Evolutionary conservation across 2,329 filamentous ascomycete species (phyloP), one percentile per base, ranked within the genome.

Genomic region (Pseudomassariella vexata): DNA sequence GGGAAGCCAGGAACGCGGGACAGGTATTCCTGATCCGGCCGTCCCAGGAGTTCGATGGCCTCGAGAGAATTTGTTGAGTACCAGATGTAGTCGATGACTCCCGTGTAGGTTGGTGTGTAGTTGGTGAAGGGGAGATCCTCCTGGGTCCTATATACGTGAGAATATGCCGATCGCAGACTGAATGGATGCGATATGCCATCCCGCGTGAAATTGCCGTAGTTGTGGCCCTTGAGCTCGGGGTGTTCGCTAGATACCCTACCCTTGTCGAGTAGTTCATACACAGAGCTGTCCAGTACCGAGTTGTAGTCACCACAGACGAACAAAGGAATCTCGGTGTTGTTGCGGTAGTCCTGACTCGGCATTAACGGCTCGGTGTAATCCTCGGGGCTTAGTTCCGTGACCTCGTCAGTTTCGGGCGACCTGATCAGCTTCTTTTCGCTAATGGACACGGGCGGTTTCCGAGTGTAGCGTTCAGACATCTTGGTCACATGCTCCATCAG

Each of bases 251-350:
- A 70, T 14, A 98, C 73, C 24, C 76, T 78, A 23, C 92, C 92
- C 52, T 82, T 79, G 3, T 84, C 80, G 45, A 98, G 76, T 26
- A 98, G 70, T 43, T 95, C 88, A 57, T 94, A 95, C 1, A 95
- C 89, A 25, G 87, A 88, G 32, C 88, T 95, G 34, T 85, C 81
- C 9, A 77, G 75, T 2, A 81, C 82, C 4, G 90, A 95, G 63
- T 98, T 98, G 70, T 95, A 94, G 58, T 98, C 92, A 48, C 90
- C 90, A 49, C 90, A 95, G 32, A 98, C 76, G 37, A 98, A 64
- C 22, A 96, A 67, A 2, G 92, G 92, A 28, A 98, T 94, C 46
- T 94, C 85, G 1, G 86, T 84, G 45, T 85, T 86, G 50, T 76
- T 84, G 18, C 82, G 68, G 59, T 98, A 98, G 52, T 94, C 84